These are phyloP conservation scores for Sarcodon sp. DNA, from an alignment of 768 basidiomycete species.

Conservation along the genomic window DNA sequence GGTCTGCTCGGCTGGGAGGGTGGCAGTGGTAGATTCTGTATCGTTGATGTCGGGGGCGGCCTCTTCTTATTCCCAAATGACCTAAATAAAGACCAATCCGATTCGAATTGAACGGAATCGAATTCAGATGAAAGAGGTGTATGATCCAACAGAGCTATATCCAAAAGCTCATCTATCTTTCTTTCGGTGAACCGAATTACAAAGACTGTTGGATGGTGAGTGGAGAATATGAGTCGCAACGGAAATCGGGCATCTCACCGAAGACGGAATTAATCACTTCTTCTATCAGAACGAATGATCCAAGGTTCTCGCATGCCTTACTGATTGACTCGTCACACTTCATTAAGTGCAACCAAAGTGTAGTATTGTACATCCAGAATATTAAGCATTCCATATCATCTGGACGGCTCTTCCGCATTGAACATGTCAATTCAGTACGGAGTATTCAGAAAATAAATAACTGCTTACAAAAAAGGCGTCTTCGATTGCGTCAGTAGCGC, in stretches of 20 bases:
- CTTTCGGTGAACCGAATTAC: constrained; percentile 88
- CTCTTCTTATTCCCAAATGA: constrained; percentile 51
- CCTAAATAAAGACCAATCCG: constrained; percentile 89
- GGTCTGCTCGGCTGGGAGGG: constrained; percentile 35
- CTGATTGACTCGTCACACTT: constrained; percentile 72
- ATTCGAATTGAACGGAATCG: constrained; percentile 83
- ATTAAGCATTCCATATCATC: constrained; percentile 80
- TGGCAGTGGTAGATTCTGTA: constrained; percentile 30
- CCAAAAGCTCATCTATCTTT: constrained; percentile 77
- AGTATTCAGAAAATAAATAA: constrained; percentile 2
- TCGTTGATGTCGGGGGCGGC: constrained; percentile 11
- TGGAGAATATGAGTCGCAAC: constrained; percentile 2
- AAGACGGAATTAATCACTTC: constrained; percentile 93
- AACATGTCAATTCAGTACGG: background rate
- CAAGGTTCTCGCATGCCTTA: constrained; percentile 71
- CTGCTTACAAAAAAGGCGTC: constrained; percentile 78
- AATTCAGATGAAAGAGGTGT: constrained; percentile 67
- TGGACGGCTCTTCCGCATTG: constrained; percentile 46
- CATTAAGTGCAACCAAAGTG: constrained; percentile 84
- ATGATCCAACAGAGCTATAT: constrained; percentile 73
- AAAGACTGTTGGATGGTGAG: constrained; percentile 47
- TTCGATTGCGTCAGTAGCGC: constrained; percentile 87
- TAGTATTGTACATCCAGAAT: constrained; percentile 92
- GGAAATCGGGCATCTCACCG: constrained; percentile 32
- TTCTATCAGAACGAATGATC: constrained; percentile 76